Percentiles rank a stretch among this genome's conserved stretches.
Conservation (phyloP, 257 asterid species). For the Solanum virginianum region DNA sequence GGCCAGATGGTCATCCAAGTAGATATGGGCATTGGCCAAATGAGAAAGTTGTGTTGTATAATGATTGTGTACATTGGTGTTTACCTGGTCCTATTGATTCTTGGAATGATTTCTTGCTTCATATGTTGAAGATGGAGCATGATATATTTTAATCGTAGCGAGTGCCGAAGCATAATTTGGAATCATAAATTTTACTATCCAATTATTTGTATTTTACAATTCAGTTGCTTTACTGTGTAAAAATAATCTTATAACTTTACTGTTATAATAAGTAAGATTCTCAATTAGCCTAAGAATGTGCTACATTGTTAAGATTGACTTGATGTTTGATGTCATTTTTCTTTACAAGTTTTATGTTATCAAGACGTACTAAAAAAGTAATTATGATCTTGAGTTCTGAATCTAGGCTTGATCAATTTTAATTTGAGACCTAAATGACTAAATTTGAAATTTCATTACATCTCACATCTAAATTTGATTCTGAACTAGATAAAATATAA, state of each 20-base stretch:
- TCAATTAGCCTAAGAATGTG: neutral
- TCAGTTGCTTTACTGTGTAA: too few species aligned
- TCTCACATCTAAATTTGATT: too few species aligned
- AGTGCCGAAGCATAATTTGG: neutral
- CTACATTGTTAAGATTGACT: neutral
- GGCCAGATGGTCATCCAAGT: slow-evolving; percentile 72
- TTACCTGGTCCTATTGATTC: slow-evolving; percentile 64
- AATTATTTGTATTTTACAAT: neutral
- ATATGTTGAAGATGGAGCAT: slow-evolving; percentile 28
- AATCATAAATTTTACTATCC: too few species aligned
- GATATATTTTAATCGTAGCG: neutral
- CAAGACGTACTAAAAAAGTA: neutral
- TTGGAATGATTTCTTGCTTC: slow-evolving; percentile 50
- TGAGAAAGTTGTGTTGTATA: slow-evolving; percentile 18
- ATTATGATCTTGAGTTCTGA: neutral
- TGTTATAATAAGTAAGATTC: neutral
- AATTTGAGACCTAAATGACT: neutral
- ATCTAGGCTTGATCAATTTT: neutral
- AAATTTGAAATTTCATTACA: neutral
- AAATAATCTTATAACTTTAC: neutral
- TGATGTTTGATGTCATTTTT: neutral
- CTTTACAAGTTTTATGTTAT: neutral
- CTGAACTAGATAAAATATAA: neutral
- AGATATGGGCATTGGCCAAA: slow-evolving; percentile 39
- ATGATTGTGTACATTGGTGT: slow-evolving; percentile 70